phyloP scores from a whole-genome alignment of 2,329 filamentous ascomycete species.

The Thermoascus crustaceus region DNA sequence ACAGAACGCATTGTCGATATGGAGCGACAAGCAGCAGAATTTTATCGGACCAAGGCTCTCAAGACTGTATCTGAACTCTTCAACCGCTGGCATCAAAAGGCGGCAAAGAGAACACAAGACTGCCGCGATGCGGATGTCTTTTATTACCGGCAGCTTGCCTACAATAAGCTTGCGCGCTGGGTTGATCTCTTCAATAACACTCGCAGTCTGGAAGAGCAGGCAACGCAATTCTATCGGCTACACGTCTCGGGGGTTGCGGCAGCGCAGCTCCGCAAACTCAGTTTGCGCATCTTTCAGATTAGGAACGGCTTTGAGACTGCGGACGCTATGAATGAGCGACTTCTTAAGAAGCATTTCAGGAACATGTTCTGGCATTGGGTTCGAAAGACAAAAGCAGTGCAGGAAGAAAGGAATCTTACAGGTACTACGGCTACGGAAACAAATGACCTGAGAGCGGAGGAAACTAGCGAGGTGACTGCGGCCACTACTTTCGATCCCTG shows the following conservation, averaged over 20 bases:
- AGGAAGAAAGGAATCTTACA: constrained; percentile 22
- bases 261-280: constrained; percentile 47
- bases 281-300: constrained; percentile 50
- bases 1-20: constrained; percentile 24
- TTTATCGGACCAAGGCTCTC: constrained; percentile 28
- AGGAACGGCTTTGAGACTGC: constrained; percentile 45
- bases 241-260: constrained; percentile 41
- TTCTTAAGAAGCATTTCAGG: constrained; percentile 47
- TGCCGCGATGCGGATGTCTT: constrained; percentile 30
- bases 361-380: constrained; percentile 50
- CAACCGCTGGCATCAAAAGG: constrained; percentile 35
- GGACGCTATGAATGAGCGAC: constrained; percentile 44
- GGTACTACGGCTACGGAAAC: constrained; percentile 15
- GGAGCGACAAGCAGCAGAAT: constrained; percentile 31
- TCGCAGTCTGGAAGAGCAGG: constrained; percentile 35
- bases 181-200: constrained; percentile 25
- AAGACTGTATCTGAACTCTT: constrained; percentile 29
- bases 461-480: constrained; percentile 12
- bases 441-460: constrained; percentile 14
- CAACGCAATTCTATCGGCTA: constrained; percentile 38
- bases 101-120: constrained; percentile 26
- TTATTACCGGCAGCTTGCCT: constrained; percentile 30
- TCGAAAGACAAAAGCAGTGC: constrained; percentile 32
- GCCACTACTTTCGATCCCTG: constrained; percentile 27
- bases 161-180: constrained; percentile 31